Base-by-base conservation (phyloP, 2,329 filamentous ascomycete species). In the Dothistroma septosporum region DNA sequence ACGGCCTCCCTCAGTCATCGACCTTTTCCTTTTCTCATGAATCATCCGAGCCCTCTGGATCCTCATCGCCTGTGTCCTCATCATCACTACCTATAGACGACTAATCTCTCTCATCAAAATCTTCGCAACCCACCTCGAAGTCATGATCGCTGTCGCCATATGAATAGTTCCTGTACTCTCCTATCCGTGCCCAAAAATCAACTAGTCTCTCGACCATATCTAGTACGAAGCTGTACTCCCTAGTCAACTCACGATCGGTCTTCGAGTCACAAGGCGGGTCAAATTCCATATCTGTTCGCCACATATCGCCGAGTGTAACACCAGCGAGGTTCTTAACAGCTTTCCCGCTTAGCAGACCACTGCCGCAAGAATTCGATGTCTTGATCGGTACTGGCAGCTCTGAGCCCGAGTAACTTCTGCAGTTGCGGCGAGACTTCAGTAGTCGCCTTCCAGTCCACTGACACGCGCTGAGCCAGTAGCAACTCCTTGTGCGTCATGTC, bases 401-500 rank as follows among this genome's bases (percentile, higher is more conserved):
- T 6, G 41, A 44, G 2, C 5, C 4, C 14, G n/a, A 44, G 41
- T 19, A 44, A 6, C n/a, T 44, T 44, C 35, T 54, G 49, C 14
- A 48, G 32, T 9, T 31, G 24, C 8, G 33, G 21, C 10, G 57
- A 59, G 2, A 14, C 49, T 16, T 47, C 32, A 37, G 54, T 35
- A 12, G 28, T 31, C 12, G 49, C 24, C 14, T 59, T 44, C 11
- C 12, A 59, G 47, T 19, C 4, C 24, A 24, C 47, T 24, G 49
- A 60, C 14, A 62, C 53, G 1, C 57, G 37, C 35, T 62, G 60
- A n/a, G 57, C 44, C 16, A 53, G 21, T 21, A 62, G 31, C 9
- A 60, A 31, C 8, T 57, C 48, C 10, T 57, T 19, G 12, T 60
- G 47, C 1, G 57, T 48, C 16, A 62, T 48, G 24, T 24, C 28